These are phyloP conservation scores for Suillus variegatus DNA, from an alignment of 768 basidiomycete species.

Conservation along the genomic window DNA sequence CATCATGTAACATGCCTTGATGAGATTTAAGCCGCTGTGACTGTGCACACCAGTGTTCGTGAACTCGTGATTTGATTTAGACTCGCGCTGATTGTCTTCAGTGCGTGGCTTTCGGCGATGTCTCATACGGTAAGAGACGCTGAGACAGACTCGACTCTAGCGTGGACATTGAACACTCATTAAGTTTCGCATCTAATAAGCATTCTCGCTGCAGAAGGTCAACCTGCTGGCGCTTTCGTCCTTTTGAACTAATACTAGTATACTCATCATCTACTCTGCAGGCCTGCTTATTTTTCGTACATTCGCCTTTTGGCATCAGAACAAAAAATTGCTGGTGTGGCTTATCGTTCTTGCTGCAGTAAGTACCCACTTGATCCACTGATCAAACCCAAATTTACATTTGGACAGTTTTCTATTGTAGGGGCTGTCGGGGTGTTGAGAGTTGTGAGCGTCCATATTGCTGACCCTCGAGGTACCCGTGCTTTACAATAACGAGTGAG, in stretches of 20 bases:
- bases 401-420: background rate
- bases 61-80: background rate
- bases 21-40: background rate
- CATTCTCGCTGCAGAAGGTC: constrained; percentile 8
- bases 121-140: background rate
- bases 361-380: background rate
- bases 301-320: constrained; percentile 3
- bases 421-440: background rate
- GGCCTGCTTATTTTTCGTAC: constrained; percentile 7
- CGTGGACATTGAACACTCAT: background rate
- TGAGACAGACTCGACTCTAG: background rate
- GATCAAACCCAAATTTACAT: background rate
- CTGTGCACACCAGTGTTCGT: background rate
- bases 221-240: background rate
- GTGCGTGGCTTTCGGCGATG: background rate
- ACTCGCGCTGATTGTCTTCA: background rate
- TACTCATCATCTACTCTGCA: background rate
- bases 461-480: background rate
- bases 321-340: background rate
- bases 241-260: background rate
- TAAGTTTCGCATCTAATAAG: constrained; percentile 8
- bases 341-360: background rate
- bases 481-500: background rate
- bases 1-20: background rate
- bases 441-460: background rate